A percentile compares a stretch with the other conserved stretches of the same genome.
Conservation (phyloP, 768 basidiomycete genomes). For the Kwoniella newhampshirensis region DNA sequence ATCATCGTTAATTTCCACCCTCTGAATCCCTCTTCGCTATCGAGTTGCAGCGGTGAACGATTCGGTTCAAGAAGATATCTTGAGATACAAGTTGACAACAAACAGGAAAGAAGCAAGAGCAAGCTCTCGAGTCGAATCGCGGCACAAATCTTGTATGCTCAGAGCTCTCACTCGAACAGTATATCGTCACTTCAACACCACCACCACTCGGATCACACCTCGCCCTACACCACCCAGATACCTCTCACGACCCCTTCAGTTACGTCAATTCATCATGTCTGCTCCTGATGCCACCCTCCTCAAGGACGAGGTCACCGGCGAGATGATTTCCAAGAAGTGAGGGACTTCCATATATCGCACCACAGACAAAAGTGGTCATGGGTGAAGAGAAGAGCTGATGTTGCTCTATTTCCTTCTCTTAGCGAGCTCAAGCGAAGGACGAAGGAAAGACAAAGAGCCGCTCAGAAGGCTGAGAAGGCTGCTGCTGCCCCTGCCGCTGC, state of each 20-base stretch:
- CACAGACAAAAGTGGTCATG: not conserved
- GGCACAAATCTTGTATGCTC: constrained; percentile 14
- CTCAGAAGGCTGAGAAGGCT: constrained; percentile 71
- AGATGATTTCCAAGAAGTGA: constrained; percentile 94
- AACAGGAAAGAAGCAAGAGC: too few relatives aligned
- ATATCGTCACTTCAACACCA: not conserved
- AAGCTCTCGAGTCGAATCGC: too few relatives aligned
- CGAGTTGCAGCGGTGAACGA: too few relatives aligned
- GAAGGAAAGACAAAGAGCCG: constrained; percentile 72
- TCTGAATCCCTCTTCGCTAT: too few relatives aligned
- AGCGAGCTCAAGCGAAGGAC: constrained; percentile 93
- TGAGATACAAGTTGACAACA: too few relatives aligned
- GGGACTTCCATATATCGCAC: too few relatives aligned
- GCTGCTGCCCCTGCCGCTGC: constrained; percentile 54
- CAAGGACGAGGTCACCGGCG: constrained; percentile 71
- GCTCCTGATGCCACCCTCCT: constrained; percentile 49
- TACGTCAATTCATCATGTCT: constrained; percentile 44
- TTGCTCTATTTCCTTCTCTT: not conserved
- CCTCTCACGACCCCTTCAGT: not conserved
- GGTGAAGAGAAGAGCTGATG: constrained; percentile 37
- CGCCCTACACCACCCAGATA: constrained; percentile 3
- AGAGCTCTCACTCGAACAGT: constrained; percentile 15
- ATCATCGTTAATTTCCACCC: too few relatives aligned
- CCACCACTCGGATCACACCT: not conserved
- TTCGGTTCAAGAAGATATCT: too few relatives aligned